Conservation (phyloP, 2,329 filamentous ascomycete species). For the Trichoderma brevicompactum region DNA sequence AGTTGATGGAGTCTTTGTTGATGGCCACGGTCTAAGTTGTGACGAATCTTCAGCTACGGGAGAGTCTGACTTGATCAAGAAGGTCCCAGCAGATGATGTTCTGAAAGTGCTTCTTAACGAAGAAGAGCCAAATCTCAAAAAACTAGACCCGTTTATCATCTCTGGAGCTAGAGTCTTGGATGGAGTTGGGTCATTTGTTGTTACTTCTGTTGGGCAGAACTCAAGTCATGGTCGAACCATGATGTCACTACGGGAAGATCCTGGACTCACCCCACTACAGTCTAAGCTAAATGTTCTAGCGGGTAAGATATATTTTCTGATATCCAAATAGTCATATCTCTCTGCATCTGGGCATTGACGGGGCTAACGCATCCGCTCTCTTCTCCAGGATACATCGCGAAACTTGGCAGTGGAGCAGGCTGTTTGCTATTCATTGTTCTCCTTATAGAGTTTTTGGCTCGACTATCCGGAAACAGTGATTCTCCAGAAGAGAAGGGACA, state of each 20-base stretch:
- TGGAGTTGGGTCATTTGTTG: conserved; percentile 58
- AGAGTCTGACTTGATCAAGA: conserved; percentile 73
- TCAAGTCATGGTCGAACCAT: conserved; percentile 60
- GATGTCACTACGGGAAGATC: conserved; percentile 58
- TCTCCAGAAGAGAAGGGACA: conserved; percentile 60
- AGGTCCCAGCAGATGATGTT: conserved; percentile 63
- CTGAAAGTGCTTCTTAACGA: conserved; percentile 49
- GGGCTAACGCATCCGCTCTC: neutral
- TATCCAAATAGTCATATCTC: neutral
- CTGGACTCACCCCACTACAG: conserved; percentile 59
- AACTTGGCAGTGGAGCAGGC: conserved; percentile 65
- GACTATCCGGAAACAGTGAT: conserved; percentile 56
- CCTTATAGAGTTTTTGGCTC: conserved; percentile 75
- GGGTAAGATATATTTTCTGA: conserved; percentile 16
- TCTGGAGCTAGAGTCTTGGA: conserved; percentile 55
- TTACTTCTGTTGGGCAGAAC: conserved; percentile 60
- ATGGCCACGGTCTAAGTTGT: conserved; percentile 59
- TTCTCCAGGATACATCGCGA: conserved; percentile 40
- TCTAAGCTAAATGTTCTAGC: conserved; percentile 52
- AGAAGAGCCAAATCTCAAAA: conserved; percentile 48
- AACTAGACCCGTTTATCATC: conserved; percentile 68
- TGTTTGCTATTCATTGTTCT: conserved; percentile 75
- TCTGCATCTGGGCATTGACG: neutral
- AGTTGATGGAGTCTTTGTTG: conserved; percentile 71
- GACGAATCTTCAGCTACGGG: conserved; percentile 76